phyloP scores from a whole-genome alignment of 495 filamentous ascomycete species.

The Neurospora sp. region DNA sequence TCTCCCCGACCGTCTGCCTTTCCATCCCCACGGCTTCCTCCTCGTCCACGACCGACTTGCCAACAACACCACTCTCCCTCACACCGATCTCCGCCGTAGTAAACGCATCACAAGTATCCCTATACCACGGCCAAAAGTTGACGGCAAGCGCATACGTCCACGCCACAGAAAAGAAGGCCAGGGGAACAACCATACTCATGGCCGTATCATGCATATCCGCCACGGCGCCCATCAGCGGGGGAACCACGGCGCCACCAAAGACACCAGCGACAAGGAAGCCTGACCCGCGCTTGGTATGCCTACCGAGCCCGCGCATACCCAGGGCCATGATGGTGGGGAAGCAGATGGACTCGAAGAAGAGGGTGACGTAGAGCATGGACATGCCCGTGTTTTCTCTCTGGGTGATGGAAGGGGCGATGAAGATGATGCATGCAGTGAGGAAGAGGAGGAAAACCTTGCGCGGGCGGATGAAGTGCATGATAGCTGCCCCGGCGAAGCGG shows the following conservation, averaged over 20 bases:
- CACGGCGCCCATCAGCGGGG: slow-evolving; percentile 49
- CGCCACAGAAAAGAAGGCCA: slow-evolving; percentile 30
- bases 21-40: slow-evolving; percentile 16
- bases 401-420: slow-evolving; percentile 45
- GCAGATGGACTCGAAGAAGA: slow-evolving; percentile 60
- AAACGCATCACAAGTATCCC: slow-evolving; percentile 50
- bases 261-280: slow-evolving; percentile 55
- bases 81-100: slow-evolving; percentile 44
- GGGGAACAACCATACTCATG: slow-evolving; percentile 35
- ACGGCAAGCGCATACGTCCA: slow-evolving; percentile 27
- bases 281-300: slow-evolving; percentile 60
- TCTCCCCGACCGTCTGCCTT: not conserved
- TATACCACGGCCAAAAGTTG: slow-evolving; percentile 55
- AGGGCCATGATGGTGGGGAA: slow-evolving; percentile 67
- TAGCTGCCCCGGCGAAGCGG: slow-evolving; percentile 47
- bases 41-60: slow-evolving; percentile 20
- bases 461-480: slow-evolving; percentile 42
- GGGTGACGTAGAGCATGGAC: slow-evolving; percentile 51
- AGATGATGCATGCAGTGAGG: slow-evolving; percentile 44
- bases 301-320: slow-evolving; percentile 55
- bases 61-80: slow-evolving; percentile 8
- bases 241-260: slow-evolving; percentile 54
- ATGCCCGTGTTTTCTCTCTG: slow-evolving; percentile 42
- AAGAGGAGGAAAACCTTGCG: slow-evolving; percentile 42
- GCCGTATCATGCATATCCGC: slow-evolving; percentile 34